phyloP scores from a whole-genome alignment of 495 filamentous ascomycete species.

The Penicillium canariense region DNA sequence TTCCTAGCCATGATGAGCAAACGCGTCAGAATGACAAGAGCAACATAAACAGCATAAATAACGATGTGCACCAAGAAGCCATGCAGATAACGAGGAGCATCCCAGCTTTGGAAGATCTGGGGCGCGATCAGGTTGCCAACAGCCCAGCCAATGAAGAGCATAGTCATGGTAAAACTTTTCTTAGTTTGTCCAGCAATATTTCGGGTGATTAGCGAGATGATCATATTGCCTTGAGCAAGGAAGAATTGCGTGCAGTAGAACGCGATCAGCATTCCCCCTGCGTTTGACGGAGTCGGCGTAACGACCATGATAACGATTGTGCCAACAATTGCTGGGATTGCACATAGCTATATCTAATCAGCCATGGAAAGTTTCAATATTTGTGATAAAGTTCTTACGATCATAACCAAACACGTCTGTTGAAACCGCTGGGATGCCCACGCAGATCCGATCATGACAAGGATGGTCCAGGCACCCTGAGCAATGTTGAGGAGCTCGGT shows the following conservation, averaged over 20 bases:
- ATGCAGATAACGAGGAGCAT: conserved; percentile 28
- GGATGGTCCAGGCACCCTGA: conserved; percentile 19
- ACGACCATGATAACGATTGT: conserved; percentile 21
- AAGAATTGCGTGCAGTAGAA: conserved; percentile 29
- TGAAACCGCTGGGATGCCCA: conserved; percentile 12
- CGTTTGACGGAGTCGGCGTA: conserved; percentile 13
- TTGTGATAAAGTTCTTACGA: too few species aligned
- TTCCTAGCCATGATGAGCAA: conserved; percentile 17
- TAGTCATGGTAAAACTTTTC: conserved; percentile 41
- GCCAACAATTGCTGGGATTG: conserved; percentile 17
- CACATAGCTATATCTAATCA: conserved; percentile 9
- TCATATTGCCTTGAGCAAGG: conserved; percentile 22
- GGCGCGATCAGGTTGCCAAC: conserved; percentile 39
- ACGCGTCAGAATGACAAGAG: conserved; percentile 9
- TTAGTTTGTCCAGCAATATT: conserved; percentile 64
- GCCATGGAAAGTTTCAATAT: too few species aligned
- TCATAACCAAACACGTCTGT: conserved; percentile 23
- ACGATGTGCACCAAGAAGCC: conserved; percentile 24
- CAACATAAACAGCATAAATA: conserved; percentile 19
- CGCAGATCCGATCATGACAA: conserved; percentile 22
- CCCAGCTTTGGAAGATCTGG: conserved; percentile 25
- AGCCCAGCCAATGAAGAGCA: conserved; percentile 28
- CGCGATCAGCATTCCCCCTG: conserved; percentile 22
- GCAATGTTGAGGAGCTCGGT: conserved; percentile 31
- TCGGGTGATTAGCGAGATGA: conserved; percentile 48